Conservation (phyloP, 2,329 filamentous ascomycete genomes). For the Clonostachys solani region DNA sequence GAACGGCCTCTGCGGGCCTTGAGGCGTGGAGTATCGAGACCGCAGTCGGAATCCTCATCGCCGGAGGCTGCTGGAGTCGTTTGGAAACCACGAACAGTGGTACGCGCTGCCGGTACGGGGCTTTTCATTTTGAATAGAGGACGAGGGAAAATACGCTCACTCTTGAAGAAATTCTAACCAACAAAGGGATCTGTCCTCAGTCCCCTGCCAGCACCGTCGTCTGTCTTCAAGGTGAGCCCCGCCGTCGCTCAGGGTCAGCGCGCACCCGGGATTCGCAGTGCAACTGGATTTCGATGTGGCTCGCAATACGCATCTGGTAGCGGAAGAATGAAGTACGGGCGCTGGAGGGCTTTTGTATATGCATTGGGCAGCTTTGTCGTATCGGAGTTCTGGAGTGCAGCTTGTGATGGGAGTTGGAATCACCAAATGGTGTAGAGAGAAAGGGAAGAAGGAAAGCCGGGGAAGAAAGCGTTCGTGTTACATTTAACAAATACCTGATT, state of each 20-base stretch:
- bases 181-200: neutral
- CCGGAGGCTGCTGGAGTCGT: conserved; percentile 49
- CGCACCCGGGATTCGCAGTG: conserved; percentile 46
- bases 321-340: conserved; percentile 43
- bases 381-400: neutral
- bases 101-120: conserved; percentile 43
- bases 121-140: conserved; percentile 32
- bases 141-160: too few species aligned
- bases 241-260: conserved; percentile 56
- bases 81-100: conserved; percentile 53
- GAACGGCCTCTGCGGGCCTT: conserved; percentile 31
- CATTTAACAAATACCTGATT: too few species aligned
- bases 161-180: too few species aligned
- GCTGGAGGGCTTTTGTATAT: conserved; percentile 43
- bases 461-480: neutral
- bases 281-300: conserved; percentile 42
- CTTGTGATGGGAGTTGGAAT: conserved; percentile 1
- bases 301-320: conserved; percentile 54
- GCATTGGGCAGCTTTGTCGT: conserved; percentile 38
- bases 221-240: conserved; percentile 40
- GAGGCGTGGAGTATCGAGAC: conserved; percentile 28
- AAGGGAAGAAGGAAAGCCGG: conserved; percentile 4
- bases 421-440: conserved; percentile 19
- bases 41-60: conserved; percentile 54
- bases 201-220: neutral